These are phyloP conservation scores for Eimeria praecox DNA, from an alignment of 169 alveolate genomes.

Conservation along the genomic window DNA sequence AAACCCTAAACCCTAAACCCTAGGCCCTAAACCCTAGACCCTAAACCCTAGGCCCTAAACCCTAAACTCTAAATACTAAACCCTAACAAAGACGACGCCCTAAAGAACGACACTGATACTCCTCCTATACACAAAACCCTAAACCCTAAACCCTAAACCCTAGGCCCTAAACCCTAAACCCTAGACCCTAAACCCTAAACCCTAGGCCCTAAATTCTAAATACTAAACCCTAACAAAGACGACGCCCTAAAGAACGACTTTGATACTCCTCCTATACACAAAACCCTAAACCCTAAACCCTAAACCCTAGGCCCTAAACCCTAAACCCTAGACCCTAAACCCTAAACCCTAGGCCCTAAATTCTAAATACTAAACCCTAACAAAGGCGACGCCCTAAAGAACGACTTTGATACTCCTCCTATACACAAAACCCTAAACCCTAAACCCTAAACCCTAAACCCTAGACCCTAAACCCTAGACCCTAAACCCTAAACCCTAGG, in stretches of 20 bases:
- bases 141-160: slow-evolving; percentile 50
- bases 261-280: no score
- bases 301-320: slow-evolving; percentile 30
- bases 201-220: no score
- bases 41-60: slow-evolving; percentile 18
- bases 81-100: not conserved
- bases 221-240: no score
- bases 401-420: no score
- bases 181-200: slow-evolving; percentile 32
- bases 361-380: no score
- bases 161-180: slow-evolving; percentile 47
- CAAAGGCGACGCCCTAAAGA: no score
- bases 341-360: slow-evolving; percentile 32
- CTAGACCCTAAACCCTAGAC: no score
- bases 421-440: no score
- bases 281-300: slow-evolving; percentile 66
- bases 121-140: slow-evolving; percentile 46
- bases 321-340: slow-evolving; percentile 54
- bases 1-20: slow-evolving; percentile 50
- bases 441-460: no score
- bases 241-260: no score
- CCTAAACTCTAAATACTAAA: not conserved
- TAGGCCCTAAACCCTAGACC: slow-evolving; percentile 43
- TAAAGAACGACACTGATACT: no score
- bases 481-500: no score